A percentile compares a stretch with the other conserved stretches of the same genome.
Conservation (phyloP, 768 basidiomycete species). For the Multifurca ochricompacta region DNA sequence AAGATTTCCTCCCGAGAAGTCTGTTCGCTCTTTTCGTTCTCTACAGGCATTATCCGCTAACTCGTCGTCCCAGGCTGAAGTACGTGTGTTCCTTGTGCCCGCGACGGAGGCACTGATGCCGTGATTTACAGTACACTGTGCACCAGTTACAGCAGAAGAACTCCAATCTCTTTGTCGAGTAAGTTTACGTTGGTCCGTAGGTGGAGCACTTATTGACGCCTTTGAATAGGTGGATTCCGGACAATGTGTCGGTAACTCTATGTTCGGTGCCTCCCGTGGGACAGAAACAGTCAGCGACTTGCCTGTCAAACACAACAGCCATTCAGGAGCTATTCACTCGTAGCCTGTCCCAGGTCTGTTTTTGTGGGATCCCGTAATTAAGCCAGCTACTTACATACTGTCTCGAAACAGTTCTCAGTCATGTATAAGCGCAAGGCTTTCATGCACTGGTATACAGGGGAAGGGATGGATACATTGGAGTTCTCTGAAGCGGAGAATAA, state of each 20-base stretch:
- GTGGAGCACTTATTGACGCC: background rate
- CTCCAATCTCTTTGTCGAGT: slow-evolving; percentile 76
- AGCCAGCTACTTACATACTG: background rate
- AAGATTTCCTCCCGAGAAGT: slow-evolving; percentile 76
- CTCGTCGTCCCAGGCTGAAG: slow-evolving; percentile 24
- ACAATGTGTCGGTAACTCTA: slow-evolving; percentile 79
- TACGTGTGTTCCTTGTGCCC: slow-evolving; percentile 19
- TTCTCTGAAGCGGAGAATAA: slow-evolving; percentile 88
- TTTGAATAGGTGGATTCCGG: slow-evolving; percentile 73
- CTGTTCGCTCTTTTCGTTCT: slow-evolving; percentile 28
- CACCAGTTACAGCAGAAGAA: slow-evolving; percentile 69
- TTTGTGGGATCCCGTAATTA: background rate
- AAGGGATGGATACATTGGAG: slow-evolving; percentile 86
- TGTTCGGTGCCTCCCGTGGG: slow-evolving; percentile 82
- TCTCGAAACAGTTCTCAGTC: slow-evolving; percentile 45
- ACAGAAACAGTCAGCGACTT: slow-evolving; percentile 63
- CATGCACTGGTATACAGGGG: slow-evolving; percentile 86
- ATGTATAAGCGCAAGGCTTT: slow-evolving; percentile 86
- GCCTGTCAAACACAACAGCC: slow-evolving; percentile 69
- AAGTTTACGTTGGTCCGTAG: slow-evolving; percentile 23
- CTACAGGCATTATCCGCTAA: slow-evolving; percentile 26
- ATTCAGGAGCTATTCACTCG: slow-evolving; percentile 85
- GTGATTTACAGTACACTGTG: slow-evolving; percentile 48
- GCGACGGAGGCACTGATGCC: slow-evolving; percentile 8
- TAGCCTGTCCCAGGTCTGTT: slow-evolving; percentile 48